Evolutionary conservation across 352 stramenopile species (phyloP).

Genomic region (Globisporangium radiosum): DNA sequence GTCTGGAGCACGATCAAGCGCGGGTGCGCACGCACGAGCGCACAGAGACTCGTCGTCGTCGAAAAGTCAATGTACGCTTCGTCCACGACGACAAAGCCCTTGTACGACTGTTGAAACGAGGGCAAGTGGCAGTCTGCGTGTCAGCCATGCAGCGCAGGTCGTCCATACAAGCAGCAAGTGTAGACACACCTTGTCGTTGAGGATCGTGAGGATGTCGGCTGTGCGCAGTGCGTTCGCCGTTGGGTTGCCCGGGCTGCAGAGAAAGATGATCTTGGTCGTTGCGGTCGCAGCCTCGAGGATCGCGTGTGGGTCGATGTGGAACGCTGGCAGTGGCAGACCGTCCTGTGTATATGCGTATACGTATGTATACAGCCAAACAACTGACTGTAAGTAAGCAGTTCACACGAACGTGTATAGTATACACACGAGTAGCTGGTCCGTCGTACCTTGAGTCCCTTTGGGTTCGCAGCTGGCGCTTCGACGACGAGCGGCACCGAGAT

Average conservation of each 20-base stretch:
- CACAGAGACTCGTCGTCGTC: slow-evolving; percentile 61
- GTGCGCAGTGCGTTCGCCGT: slow-evolving; percentile 92
- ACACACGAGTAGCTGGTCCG: too few species aligned
- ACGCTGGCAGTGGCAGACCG: slow-evolving; percentile 45
- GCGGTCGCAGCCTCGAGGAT: slow-evolving; percentile 87
- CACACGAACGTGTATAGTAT: too few species aligned
- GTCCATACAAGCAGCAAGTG: too few species aligned
- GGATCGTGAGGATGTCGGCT: slow-evolving; percentile 86
- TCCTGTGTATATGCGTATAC: slow-evolving; percentile 15
- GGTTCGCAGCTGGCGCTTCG: slow-evolving; percentile 48
- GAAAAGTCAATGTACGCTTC: slow-evolving; percentile 98
- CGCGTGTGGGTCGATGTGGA: slow-evolving; percentile 79
- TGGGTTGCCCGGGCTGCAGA: slow-evolving; percentile 97
- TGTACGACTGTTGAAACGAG: slow-evolving; percentile 42
- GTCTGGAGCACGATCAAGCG: slow-evolving; percentile 97
- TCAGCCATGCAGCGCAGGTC: not conserved
- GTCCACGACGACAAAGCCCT: slow-evolving; percentile 96
- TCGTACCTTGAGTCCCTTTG: slow-evolving; percentile 51
- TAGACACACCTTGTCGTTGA: slow-evolving; percentile 47
- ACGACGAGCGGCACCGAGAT: slow-evolving; percentile 88
- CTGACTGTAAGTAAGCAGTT: too few species aligned
- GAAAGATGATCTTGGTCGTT: slow-evolving; percentile 95
- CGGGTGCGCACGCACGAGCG: slow-evolving; percentile 89
- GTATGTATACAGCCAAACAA: not conserved
- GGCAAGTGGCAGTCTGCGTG: too few species aligned